These are phyloP conservation scores for Boletus subparvulus DNA, from an alignment of 768 basidiomycete species.

Conservation along the genomic window DNA sequence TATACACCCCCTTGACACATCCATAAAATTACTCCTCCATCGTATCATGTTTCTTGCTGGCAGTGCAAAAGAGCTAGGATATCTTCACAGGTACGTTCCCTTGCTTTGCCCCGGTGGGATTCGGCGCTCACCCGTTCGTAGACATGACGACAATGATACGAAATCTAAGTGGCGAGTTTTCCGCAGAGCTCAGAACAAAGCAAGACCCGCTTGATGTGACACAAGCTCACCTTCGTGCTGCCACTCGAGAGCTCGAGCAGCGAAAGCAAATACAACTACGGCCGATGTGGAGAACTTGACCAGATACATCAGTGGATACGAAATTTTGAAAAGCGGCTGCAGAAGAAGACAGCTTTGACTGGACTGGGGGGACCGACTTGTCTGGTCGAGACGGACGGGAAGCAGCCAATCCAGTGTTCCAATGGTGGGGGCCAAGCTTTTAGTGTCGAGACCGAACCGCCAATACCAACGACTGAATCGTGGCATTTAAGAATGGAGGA, in stretches of 20 bases:
- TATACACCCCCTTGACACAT: conserved; percentile 86
- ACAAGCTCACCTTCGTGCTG: conserved; percentile 81
- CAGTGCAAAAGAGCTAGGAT: conserved; percentile 82
- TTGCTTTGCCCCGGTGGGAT: not conserved
- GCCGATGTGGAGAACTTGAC: conserved; percentile 73
- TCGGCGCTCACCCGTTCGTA: conserved; percentile 30
- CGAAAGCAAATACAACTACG: conserved; percentile 79
- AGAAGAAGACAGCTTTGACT: conserved; percentile 84
- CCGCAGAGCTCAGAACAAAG: conserved; percentile 79
- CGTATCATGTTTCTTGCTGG: conserved; percentile 90
- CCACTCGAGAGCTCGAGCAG: conserved; percentile 88
- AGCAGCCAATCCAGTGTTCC: conserved; percentile 56
- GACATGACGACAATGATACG: conserved; percentile 88
- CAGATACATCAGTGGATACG: conserved; percentile 75
- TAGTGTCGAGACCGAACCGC: conserved; percentile 71
- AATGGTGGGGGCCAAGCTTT: conserved; percentile 58
- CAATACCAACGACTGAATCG: conserved; percentile 61
- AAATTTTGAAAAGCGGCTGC: conserved; percentile 79
- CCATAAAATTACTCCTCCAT: conserved; percentile 83
- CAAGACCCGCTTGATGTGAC: conserved; percentile 86
- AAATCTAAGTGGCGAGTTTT: conserved; percentile 73
- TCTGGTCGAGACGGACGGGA: conserved; percentile 40
- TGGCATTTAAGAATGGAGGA: conserved; percentile 85
- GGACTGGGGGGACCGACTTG: conserved; percentile 71
- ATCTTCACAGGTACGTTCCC: conserved; percentile 64